These are phyloP conservation scores for Phytopythium oedochilum DNA, from an alignment of 352 stramenopile species.

Conservation along the genomic window DNA sequence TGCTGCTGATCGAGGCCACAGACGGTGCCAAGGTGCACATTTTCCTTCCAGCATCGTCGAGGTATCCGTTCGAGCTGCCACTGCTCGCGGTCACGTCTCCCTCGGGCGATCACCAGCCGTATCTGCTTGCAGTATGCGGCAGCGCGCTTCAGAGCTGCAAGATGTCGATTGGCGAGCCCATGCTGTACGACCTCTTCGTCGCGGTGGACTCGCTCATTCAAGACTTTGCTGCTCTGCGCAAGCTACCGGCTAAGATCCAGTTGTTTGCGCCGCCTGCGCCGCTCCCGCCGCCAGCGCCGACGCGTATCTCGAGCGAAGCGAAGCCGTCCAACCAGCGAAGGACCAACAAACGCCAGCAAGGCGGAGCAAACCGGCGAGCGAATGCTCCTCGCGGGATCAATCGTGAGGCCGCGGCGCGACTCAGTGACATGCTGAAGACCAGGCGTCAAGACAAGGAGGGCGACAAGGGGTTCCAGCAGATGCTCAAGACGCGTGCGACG, in stretches of 20 bases:
- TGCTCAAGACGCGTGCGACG: conserved; percentile 41
- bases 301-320: neutral
- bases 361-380: conserved; percentile 9
- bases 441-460: conserved; percentile 33
- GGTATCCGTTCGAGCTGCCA: conserved; percentile 75
- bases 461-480: conserved; percentile 46
- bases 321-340: conserved; percentile 12
- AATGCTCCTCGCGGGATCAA: conserved; percentile 14
- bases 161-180: conserved; percentile 57
- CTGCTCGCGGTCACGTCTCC: conserved; percentile 43
- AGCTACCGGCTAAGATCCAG: conserved; percentile 23
- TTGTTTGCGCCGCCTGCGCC: conserved; percentile 22
- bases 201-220: conserved; percentile 52
- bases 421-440: conserved; percentile 45
- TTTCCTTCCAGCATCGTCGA: conserved; percentile 37
- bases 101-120: conserved; percentile 27
- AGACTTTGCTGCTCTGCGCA: conserved; percentile 20
- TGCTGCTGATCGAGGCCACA: conserved; percentile 42
- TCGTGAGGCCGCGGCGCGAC: conserved; percentile 26
- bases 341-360: conserved; percentile 13
- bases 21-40: conserved; percentile 52
- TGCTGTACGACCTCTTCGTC: conserved; percentile 80
- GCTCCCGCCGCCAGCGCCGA: conserved; percentile 7
- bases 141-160: conserved; percentile 45
- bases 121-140: conserved; percentile 43